phyloP scores from a whole-genome alignment of 768 basidiomycete genomes.

The Rhodocollybia butyracea region DNA sequence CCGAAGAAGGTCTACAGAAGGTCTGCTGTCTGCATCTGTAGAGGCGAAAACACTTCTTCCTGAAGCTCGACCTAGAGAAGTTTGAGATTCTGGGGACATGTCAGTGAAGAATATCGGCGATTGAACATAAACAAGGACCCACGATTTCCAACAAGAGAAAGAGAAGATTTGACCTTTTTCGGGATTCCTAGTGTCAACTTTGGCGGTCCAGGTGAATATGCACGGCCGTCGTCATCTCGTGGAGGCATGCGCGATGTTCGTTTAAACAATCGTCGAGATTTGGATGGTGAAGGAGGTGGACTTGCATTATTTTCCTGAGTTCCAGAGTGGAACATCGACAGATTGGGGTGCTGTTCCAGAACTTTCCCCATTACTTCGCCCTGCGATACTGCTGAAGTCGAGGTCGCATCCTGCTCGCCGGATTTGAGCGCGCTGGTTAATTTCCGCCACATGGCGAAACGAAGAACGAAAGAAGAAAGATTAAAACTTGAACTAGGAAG shows the following conservation, averaged over 20 bases:
- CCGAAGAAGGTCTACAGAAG: conserved; percentile 9
- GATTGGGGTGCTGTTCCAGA: conserved; percentile 47
- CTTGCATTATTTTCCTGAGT: conserved; percentile 5
- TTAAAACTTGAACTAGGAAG: neutral
- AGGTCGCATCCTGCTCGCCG: conserved; percentile 7
- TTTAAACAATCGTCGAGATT: conserved; percentile 40
- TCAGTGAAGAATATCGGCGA: conserved; percentile 11
- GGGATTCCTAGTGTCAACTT: conserved; percentile 31
- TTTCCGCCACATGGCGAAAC: conserved; percentile 16
- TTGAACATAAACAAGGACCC: conserved; percentile 27
- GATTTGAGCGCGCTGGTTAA: conserved; percentile 11
- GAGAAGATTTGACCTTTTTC: conserved; percentile 52
- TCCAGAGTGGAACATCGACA: conserved; percentile 32
- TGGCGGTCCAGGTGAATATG: conserved; percentile 32
- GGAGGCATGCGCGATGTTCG: conserved; percentile 40
- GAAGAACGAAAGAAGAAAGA: neutral
- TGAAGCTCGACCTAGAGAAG: conserved; percentile 14
- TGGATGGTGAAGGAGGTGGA: conserved; percentile 11
- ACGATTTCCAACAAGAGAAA: conserved; percentile 32
- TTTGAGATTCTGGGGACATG: conserved; percentile 13
- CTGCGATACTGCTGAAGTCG: conserved; percentile 18
- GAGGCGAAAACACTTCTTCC: conserved; percentile 4
- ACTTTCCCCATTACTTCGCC: conserved; percentile 48
- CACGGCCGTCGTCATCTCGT: conserved; percentile 35
- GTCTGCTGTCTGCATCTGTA: conserved; percentile 13